Conservation (phyloP, 2,329 filamentous ascomycete genomes). For the Didymellaceae sp. region DNA sequence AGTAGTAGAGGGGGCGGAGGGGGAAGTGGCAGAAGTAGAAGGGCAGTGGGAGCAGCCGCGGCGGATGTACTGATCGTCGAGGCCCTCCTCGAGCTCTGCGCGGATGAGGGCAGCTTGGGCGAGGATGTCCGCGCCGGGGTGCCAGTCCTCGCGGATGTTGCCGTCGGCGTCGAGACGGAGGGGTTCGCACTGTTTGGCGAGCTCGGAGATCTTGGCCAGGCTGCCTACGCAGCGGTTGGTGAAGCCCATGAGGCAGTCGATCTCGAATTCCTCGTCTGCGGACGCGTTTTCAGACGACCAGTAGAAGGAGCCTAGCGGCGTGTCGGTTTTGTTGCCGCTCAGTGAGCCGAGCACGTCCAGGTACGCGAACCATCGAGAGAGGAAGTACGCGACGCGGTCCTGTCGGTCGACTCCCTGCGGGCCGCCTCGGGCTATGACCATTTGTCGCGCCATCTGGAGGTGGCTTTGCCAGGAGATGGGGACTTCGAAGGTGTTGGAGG, state of each 20-base stretch:
- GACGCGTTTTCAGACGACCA: slow-evolving; percentile 53
- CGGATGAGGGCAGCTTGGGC: slow-evolving; percentile 66
- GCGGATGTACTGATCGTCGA: slow-evolving; percentile 44
- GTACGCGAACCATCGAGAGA: slow-evolving; percentile 84
- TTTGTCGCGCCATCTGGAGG: slow-evolving; percentile 74
- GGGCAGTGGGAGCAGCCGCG: slow-evolving; percentile 53
- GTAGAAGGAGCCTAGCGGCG: slow-evolving; percentile 52
- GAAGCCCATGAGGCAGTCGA: slow-evolving; percentile 83
- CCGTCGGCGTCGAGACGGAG: slow-evolving; percentile 65
- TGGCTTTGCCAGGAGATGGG: slow-evolving; percentile 82
- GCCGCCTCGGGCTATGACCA: slow-evolving; percentile 72
- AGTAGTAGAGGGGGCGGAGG: slow-evolving; percentile 40
- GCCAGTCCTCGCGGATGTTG: slow-evolving; percentile 63
- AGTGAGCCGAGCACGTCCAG: slow-evolving; percentile 80
- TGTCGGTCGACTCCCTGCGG: slow-evolving; percentile 60
- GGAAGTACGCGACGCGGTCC: slow-evolving; percentile 69
- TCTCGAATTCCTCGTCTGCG: slow-evolving; percentile 69
- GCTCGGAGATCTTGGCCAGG: slow-evolving; percentile 73
- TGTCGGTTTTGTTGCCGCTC: slow-evolving; percentile 60
- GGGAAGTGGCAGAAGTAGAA: slow-evolving; percentile 41
- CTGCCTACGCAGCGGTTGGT: slow-evolving; percentile 74
- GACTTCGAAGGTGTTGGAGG: slow-evolving; percentile 80
- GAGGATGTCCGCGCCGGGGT: slow-evolving; percentile 61
- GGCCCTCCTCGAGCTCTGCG: slow-evolving; percentile 65
- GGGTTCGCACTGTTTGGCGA: slow-evolving; percentile 72